phyloP scores from a whole-genome alignment of 352 stramenopile genomes.

The Chrysophaeum taylorii region DNA sequence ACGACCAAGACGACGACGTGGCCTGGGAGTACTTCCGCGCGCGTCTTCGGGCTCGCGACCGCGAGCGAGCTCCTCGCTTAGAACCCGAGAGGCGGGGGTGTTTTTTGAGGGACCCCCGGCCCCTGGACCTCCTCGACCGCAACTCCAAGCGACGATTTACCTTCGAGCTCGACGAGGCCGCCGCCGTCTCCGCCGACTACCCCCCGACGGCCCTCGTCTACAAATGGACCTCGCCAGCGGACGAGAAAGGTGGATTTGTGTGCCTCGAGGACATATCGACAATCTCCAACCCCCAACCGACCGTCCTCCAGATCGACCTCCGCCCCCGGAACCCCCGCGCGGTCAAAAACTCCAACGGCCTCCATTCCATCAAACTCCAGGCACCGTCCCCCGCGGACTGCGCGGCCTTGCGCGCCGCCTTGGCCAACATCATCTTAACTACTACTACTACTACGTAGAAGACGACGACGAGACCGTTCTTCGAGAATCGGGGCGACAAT shows the following conservation, averaged over 20 bases:
- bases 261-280: no score
- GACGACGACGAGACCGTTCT: no score
- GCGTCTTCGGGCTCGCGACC: not conserved
- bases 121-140: slow-evolving; percentile 16
- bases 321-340: slow-evolving; percentile 14
- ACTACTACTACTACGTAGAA: no score
- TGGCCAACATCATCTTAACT: not conserved
- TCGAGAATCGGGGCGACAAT: no score
- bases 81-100: no score
- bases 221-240: no score
- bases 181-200: slow-evolving; percentile 5
- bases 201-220: no score
- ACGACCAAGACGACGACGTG: not conserved
- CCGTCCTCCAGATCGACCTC: slow-evolving; percentile 12
- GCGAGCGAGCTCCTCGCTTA: not conserved
- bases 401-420: slow-evolving; percentile 6
- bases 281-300: slow-evolving; percentile 1
- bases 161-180: slow-evolving; percentile 16
- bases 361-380: slow-evolving; percentile 3
- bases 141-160: slow-evolving; percentile 18
- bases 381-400: not conserved
- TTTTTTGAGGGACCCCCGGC: not conserved
- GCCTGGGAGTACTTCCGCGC: not conserved
- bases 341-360: slow-evolving; percentile 9
- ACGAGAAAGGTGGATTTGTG: no score